Conservation (phyloP, 352 stramenopile species). For the Elongisporangium prolatum region DNA sequence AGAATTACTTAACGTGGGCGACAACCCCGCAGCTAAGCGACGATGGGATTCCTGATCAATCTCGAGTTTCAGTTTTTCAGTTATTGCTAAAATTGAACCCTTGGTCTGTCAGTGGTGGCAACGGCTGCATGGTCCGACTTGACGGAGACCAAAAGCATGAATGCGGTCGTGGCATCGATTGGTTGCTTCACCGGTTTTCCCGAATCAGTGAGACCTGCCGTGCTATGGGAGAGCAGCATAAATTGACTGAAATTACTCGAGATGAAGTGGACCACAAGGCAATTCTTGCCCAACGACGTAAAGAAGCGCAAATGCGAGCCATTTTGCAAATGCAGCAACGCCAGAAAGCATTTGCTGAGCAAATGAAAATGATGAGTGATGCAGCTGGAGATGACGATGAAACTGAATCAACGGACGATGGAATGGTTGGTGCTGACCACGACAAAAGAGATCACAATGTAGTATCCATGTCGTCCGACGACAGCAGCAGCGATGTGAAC, state of each 20-base stretch:
- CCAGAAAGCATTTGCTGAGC: constrained; percentile 73
- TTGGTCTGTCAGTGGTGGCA: constrained; percentile 52
- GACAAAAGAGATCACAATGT: constrained; percentile 19
- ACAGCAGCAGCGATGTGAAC: constrained; percentile 32
- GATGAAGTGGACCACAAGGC: constrained; percentile 70
- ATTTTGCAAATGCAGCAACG: constrained; percentile 78
- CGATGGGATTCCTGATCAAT: constrained; percentile 16
- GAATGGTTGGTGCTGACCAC: constrained; percentile 4
- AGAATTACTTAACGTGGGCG: constrained; percentile 59
- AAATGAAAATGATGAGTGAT: constrained; percentile 65
- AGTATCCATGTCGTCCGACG: constrained; percentile 18
- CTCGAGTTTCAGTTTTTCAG: constrained; percentile 39
- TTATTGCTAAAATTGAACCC: constrained; percentile 71
- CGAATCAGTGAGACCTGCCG: constrained; percentile 42
- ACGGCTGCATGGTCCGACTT: constrained; percentile 49
- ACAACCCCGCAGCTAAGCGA: constrained; percentile 33
- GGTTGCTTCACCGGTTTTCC: constrained; percentile 63
- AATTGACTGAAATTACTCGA: constrained; percentile 51
- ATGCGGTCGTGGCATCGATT: constrained; percentile 73
- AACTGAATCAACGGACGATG: constrained; percentile 6
- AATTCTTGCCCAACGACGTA: constrained; percentile 46
- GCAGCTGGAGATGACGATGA: constrained; percentile 37
- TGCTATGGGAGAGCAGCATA: constrained; percentile 43
- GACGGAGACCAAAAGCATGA: constrained; percentile 84
- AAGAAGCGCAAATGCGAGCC: constrained; percentile 72